Base-by-base conservation (phyloP, 2,329 filamentous ascomycete genomes). In the Xylariaceae sp. region DNA sequence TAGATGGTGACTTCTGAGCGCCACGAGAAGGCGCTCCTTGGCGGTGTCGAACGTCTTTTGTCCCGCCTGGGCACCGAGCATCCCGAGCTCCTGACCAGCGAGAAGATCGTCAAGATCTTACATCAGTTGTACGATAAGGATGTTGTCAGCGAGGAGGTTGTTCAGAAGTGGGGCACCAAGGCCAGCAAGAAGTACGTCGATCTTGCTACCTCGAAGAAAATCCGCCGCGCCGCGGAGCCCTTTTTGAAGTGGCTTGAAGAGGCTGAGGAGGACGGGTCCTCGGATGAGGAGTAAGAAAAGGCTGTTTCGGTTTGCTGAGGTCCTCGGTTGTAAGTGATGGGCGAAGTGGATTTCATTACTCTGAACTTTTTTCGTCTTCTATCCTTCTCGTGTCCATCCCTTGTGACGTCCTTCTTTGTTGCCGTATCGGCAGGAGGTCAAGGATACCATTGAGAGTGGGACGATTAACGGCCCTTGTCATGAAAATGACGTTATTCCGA, bases 101-200 rank as follows among this genome's bases (percentile, higher is more conserved):
- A 59, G 69, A 69, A 86, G 60, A 75, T 97, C 46, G 85, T 88
- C 50, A 88, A 87, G 64, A 85, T 98, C 55, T 75, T 98, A 48
- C 78, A 94, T 64, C 76, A 85, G 56, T 85, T 90, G 69, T 98
- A 97, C 67, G 79, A 96, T 67, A 75, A 88, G 57, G 92, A 98
- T 53, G 75, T 98, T 39, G 71, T 95, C 55, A 81, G 76, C 36
- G 92, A 98, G 70, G 89, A 95, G 48, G 78, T 88, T 12, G 79
- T 94, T 60, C 85, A 83, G 66, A 83, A 83, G 54, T 98, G 92
- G 90, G 90, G 89, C 50, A 76, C 78, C 60, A 95, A 92, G 75
- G 88, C 90, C 43, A 95, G 88, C 78, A 96, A 94, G 83, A 96
- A 96, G 73, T 97, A 97, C 63, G 86, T 94, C 54, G 90, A 97